A percentile compares a stretch with the other conserved stretches of the same genome.
Conservation (phyloP, 108 stramenopile species). For the Fragilaria crotonensis region DNA sequence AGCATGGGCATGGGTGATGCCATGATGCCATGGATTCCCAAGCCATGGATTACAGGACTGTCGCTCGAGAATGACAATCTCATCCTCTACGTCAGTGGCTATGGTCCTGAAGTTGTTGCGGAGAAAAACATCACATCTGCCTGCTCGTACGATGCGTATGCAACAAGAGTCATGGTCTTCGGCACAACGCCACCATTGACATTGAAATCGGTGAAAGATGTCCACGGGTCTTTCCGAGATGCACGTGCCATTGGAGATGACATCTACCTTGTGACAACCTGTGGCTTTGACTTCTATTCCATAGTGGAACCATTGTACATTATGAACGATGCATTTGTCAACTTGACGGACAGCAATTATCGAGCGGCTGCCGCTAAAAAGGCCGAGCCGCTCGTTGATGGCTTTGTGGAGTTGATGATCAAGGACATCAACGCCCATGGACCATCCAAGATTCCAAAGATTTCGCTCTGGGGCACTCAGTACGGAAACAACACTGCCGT, state of each 20-base stretch:
- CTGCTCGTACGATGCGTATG: background rate
- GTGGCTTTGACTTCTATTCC: background rate
- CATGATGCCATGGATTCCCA: too few species aligned
- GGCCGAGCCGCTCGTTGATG: background rate
- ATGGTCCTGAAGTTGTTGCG: background rate
- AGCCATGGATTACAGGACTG: background rate
- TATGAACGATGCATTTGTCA: background rate
- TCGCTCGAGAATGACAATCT: background rate
- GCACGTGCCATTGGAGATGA: background rate
- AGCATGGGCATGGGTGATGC: too few species aligned
- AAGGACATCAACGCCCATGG: background rate
- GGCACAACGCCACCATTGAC: background rate
- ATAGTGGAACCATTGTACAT: background rate
- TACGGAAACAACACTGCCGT: background rate
- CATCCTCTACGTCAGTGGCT: background rate
- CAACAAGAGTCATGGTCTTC: background rate
- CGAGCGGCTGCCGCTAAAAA: background rate
- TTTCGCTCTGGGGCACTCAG: background rate
- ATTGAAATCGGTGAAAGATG: background rate
- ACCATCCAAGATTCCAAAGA: background rate
- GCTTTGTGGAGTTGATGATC: background rate
- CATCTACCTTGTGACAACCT: background rate
- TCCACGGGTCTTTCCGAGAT: background rate
- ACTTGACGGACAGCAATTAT: background rate
- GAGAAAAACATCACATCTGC: background rate